Percentiles rank a stretch among this genome's conserved stretches.
Conservation (phyloP, 208 protist genomes). For the Trypanosoma cruzi region DNA sequence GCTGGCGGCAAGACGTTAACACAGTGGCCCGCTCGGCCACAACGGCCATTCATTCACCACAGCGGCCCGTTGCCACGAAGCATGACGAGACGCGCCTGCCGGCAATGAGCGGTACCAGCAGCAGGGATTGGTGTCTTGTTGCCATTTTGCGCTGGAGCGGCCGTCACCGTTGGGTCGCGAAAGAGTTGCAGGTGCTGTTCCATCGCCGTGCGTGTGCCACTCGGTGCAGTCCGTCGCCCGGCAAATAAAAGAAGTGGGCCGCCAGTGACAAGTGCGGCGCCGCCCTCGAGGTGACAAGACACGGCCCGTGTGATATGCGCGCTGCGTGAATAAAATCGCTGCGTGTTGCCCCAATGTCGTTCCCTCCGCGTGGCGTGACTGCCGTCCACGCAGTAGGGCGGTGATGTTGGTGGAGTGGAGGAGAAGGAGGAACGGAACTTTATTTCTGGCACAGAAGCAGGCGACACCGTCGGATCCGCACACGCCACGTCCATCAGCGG, state of each 20-base stretch:
- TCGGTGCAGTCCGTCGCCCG: constrained; percentile 2
- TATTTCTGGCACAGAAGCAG: neutral
- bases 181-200: constrained; percentile 22
- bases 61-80: constrained; percentile 25
- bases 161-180: neutral
- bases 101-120: neutral
- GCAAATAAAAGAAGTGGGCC: constrained; percentile 11
- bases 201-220: constrained; percentile 6
- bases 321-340: neutral
- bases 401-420: neutral
- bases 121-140: neutral
- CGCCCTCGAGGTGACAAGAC: constrained; percentile 5
- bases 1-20: neutral
- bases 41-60: constrained; percentile 8
- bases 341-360: neutral
- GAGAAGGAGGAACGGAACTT: neutral
- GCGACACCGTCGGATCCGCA: neutral
- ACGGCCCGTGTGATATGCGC: neutral
- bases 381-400: too few species aligned
- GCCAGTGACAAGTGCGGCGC: constrained; percentile 1
- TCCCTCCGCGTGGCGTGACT: neutral
- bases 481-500: neutral
- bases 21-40: neutral
- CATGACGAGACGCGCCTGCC: constrained; percentile 13
- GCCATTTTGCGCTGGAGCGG: neutral